Conservation (phyloP, 106 monocot genomes). For the Dioscorea dumetorum region DNA sequence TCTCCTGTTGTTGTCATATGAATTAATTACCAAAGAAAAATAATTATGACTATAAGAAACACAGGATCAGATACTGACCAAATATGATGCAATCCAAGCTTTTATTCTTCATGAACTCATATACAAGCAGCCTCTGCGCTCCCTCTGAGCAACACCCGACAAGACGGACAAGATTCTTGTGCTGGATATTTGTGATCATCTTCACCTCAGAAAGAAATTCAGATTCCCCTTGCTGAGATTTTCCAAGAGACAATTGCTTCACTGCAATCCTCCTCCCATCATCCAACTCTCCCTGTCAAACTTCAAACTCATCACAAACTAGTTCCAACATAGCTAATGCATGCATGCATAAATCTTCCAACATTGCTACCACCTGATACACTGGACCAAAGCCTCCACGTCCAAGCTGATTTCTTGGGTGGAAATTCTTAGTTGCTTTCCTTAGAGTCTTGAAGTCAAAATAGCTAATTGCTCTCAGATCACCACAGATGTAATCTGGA, state of each 20-base stretch:
- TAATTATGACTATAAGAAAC: no score
- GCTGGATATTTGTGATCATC: constrained; percentile 51
- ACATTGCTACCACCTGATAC: constrained; percentile 33
- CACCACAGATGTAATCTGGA: constrained; percentile 5
- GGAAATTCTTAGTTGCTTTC: constrained; percentile 41
- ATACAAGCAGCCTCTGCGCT: constrained; percentile 42
- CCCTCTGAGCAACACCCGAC: constrained; percentile 48
- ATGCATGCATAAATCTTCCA: not conserved
- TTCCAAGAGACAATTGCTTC: constrained; percentile 38
- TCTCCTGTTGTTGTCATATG: constrained; percentile 20
- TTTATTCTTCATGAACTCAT: constrained; percentile 52
- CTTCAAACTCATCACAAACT: not conserved
- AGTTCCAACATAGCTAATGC: not conserved
- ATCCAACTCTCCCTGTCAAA: constrained; percentile 30
- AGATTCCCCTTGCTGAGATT: constrained; percentile 43
- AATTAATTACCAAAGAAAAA: no score
- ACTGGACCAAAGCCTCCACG: constrained; percentile 47
- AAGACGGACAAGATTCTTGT: constrained; percentile 46
- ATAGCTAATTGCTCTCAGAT: constrained; percentile 31
- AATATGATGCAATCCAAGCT: constrained; percentile 37
- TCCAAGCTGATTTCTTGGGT: constrained; percentile 39
- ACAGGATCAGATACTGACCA: constrained; percentile 18
- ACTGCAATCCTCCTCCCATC: constrained; percentile 45
- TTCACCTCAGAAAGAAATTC: constrained; percentile 49
- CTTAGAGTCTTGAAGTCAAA: constrained; percentile 35